Evolutionary conservation across 805 yeast genomes (phyloP), one percentile per base, ranked within the genome.

Genomic region (Pichia membranifaciens): DNA sequence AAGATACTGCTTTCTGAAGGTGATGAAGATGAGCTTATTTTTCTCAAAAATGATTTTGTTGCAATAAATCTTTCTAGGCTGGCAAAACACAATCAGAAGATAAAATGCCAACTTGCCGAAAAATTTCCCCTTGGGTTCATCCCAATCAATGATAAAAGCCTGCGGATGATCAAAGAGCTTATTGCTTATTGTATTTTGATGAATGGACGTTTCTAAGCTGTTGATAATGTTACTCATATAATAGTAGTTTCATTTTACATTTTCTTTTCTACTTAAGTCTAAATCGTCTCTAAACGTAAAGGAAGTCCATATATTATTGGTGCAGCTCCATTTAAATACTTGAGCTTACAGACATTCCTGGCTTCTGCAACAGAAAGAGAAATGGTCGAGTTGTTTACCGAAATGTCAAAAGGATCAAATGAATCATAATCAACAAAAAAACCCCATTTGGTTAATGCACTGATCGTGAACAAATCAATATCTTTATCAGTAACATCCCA

Each of bases 401-500:
- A 51, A 1, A 54, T 53, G 22, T 57, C 64, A 20, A 47, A 43
- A 6, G 52, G 49, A 15, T 54, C 56, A n/a, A 54, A 22, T 4
- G 54, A 48, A 39, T 57, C 58, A 8, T 59, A 57, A 23, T 62
- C 68, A 15, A 56, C 61, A 39, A 74, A 59, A 13, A 87, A 60
- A 0, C 93, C 93, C 82, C 93, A 83, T 51, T 72, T 69, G 2
- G 73, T 72, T 54, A 93, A 74, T 34, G 87, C 61, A 2, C 76
- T 68, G 9, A 73, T 50, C 21, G 87, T 83, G 55, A 90, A 88
- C 55, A 73, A 74, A 64, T 93, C 98, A 43, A 88, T 87, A 62
- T 93, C 99, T 54, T 86, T 89, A 64, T 93, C 98, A 0, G 98
- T 93, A 4, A 93, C 97, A 63, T 89, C 96, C 99, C 99, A 93